A percentile compares a stretch with the other conserved stretches of the same genome.
Conservation (phyloP, 192 early-diverging fungal species). For the Coemansia sp. region DNA sequence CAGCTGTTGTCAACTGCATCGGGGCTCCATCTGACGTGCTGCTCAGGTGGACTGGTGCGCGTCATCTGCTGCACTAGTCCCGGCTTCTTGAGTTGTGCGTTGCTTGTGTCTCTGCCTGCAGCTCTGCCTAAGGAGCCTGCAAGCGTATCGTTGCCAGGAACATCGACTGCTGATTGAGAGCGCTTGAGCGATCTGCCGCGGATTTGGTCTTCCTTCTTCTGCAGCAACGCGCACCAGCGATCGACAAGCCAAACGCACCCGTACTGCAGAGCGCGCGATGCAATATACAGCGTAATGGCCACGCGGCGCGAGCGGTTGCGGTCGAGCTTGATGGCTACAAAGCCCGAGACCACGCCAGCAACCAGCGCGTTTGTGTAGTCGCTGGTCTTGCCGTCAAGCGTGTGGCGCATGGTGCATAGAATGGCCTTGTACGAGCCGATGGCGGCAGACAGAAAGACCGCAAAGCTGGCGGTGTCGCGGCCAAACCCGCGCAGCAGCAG, state of each 20-base stretch:
- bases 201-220: conserved; percentile 24
- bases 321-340: conserved; percentile 62
- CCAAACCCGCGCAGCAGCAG: conserved; percentile 36
- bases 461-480: conserved; percentile 66
- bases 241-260: conserved; percentile 64
- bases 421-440: conserved; percentile 65
- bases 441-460: conserved; percentile 65
- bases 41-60: neutral
- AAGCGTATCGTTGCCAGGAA: neutral
- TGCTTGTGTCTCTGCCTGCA: neutral
- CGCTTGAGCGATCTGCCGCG: conserved; percentile 36
- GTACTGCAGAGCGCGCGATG: conserved; percentile 66
- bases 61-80: conserved; percentile 11
- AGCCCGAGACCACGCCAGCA: conserved; percentile 63
- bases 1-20: conserved; percentile 16
- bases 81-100: neutral
- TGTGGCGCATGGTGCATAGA: conserved; percentile 61
- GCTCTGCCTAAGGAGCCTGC: neutral
- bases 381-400: conserved; percentile 41
- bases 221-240: conserved; percentile 49
- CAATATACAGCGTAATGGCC: conserved; percentile 65
- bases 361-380: conserved; percentile 66
- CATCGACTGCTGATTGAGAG: conserved; percentile 25
- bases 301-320: conserved; percentile 59
- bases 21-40: conserved; percentile 20